Evolutionary conservation across 2,329 filamentous ascomycete genomes (phyloP), one percentile per base, ranked within the genome.

Genomic region (Pseudocercospora musae): DNA sequence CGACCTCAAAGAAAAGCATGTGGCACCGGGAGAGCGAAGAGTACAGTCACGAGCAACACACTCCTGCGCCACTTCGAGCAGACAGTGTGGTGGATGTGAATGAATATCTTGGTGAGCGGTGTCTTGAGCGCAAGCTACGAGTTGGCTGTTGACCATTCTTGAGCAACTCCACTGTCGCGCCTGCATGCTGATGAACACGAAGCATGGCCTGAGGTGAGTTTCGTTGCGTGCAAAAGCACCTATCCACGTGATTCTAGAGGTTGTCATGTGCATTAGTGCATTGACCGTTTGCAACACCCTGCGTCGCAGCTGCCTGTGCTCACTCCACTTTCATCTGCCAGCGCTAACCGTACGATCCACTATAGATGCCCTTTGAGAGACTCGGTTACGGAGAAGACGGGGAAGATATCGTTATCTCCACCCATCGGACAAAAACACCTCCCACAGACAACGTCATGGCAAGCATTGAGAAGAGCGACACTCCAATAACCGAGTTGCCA

Each of bases 171-270:
- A 18, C 37, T 40, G 37, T 4, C 37, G 4, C 5, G 18, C 15
- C 37, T 18, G 37, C 31, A 55, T 20, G 33, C 29, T 5, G 42
- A 54, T 7, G 56, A 48, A 18, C 37, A 46, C 31, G 55, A 15
- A n/a, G 48, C 37, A 13, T 58, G 60, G 55, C 33, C 60, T 27
- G 55, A 58, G 60, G 60, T 62, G 44, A 62, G 60, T 37, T 33
- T 9, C 27, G 2, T 4, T 20, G 8, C 1, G 44, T 20, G 15
- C 20, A 5, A 5, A 2, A 3, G 23, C 5, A 5, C 40, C 5
- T 13, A 6, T 18, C 27, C 7, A 9, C 27, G 20, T 54, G 37
- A 40, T 40, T n/a, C 37, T 40, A 13, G 15, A 40, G 18, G 15
- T 15, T 48, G 44, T 54, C 52, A 54, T 21, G 18, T 54, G 52